Conservation (phyloP, 768 basidiomycete genomes). For the Daedaleopsis nitida region DNA sequence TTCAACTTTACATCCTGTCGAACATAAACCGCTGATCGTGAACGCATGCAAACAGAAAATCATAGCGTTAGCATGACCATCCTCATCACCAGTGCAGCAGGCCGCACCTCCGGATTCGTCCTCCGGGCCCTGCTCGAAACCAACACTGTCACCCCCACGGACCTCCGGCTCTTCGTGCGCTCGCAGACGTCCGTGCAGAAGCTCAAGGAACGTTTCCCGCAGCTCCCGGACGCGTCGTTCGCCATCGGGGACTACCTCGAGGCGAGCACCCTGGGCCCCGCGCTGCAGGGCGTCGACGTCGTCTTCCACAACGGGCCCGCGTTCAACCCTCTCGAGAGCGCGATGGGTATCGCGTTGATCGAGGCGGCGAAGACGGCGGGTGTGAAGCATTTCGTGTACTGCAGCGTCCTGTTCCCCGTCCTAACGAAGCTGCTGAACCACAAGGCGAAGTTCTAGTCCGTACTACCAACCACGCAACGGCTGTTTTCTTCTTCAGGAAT, state of each 20-base stretch:
- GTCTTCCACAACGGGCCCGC: constrained; percentile 33
- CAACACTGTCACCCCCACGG: constrained; percentile 4
- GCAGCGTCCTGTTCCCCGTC: constrained; percentile 35
- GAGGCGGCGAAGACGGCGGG: constrained; percentile 35
- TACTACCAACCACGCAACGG: background rate
- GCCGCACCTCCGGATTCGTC: constrained; percentile 27
- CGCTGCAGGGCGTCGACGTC: constrained; percentile 26
- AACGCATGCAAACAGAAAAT: background rate
- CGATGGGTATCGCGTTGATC: constrained; percentile 35
- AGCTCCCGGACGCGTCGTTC: constrained; percentile 23
- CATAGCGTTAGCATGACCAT: constrained; percentile 23
- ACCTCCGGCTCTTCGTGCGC: constrained; percentile 30
- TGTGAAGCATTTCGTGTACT: constrained; percentile 36
- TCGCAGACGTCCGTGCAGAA: constrained; percentile 20
- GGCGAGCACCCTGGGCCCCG: constrained; percentile 23
- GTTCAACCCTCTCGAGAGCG: constrained; percentile 31
- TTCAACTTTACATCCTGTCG: too few relatives aligned
- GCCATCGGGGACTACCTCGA: constrained; percentile 30
- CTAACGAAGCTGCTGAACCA: constrained; percentile 33
- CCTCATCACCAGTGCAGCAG: constrained; percentile 26
- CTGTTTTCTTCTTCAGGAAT: background rate
- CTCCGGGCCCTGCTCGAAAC: constrained; percentile 22
- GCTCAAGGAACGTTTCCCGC: constrained; percentile 17
- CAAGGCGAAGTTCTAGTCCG: constrained; percentile 27
- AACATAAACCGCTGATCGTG: too few relatives aligned